Evolutionary conservation across 208 protist genomes (phyloP), one percentile per base, ranked within the genome.

Genomic region (Porcisia deanei): DNA sequence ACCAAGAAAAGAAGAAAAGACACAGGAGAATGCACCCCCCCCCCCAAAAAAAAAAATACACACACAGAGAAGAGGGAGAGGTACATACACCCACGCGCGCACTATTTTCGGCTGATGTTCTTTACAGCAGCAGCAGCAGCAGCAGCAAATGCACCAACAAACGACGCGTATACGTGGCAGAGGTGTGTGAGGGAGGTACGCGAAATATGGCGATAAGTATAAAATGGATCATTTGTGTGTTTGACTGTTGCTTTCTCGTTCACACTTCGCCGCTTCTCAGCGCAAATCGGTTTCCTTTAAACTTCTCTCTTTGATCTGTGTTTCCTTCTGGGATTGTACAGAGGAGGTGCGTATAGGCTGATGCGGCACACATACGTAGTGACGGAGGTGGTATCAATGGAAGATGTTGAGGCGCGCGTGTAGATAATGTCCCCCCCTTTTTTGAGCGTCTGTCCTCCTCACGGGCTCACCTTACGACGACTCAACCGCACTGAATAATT

Each of bases 301-400:
- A 30, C 65, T 34, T 75, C n/a, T 68, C 47, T 53, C 37, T 57
- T 73, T 5, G 3, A 57, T 72, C 9, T 45, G 67, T 75, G 68
- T 64, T 43, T 58, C 71, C n/a, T 60, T 75, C 39, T 71, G 71
- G 61, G 57, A 54, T 63, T 63, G 55, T 30, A 67, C 63, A 67
- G 4, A 22, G 63, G 63, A 47, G 39, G 41, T 52, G 41, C 47
- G 47, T 39, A 25, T 25, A 20, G 41, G 41, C 22, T 52, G 63
- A 67, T 49, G 47, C 39, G 22, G 22, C 63, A 67, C 41, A 52
- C 63, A 52, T 49, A 52, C 37, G 16, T n/a, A 16, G 34, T 47
- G 63, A 43, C 14, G 41, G 25, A 43, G 47, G 41, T 67, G 41
- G 0, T 43, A 52, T n/a, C 47, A 43, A 20, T 25, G 22, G 63